Evolutionary conservation across 768 basidiomycete genomes (phyloP), one percentile per base, ranked within the genome.

Genomic region (Suillus sp.): DNA sequence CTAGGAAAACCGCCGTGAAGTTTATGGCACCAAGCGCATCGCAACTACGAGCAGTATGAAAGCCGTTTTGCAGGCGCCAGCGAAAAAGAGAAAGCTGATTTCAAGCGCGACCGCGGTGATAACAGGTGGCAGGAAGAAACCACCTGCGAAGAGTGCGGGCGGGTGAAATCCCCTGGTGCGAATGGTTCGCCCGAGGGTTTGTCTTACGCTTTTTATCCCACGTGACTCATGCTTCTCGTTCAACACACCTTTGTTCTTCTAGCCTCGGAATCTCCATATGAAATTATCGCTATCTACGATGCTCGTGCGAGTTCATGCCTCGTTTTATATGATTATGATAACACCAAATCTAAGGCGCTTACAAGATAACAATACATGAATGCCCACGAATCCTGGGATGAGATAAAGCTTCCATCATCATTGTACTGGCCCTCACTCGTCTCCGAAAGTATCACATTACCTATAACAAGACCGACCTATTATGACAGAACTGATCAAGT

Each of bases 1-100:
- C 38, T 65, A 85, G 83, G 74, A 74, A 38, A 82, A 81, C 60
- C 77, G 71, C 38, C 76, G 77, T 16, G 79, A 81, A 66, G 65
- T 77, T 18, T 74, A 72, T 3, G 59, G 72, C 20, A 70, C 75
- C 59, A 74, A 67, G 68, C 78, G 65, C 67, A 76, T 50, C 54
- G 38, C 60, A 6, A 65, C 66, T 38, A 47, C 62, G 34, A 48
- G 38, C 18, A 42, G 55, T 54, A 11, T 50, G 37, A 68, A 65
- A 57, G 55, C 64, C 10, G n/a, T 45, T 45, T 66, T 54, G 27
- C 54, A 55, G 18, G 47, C 50, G 4, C 57, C 69, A 51, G 59
- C 59, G 27, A 77, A 68, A 64, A 75, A 67, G 61, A 74, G 67
- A 38, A 75, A 68, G 40, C 27, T 57, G 20, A 53, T 60, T 10